Conservation (phyloP, 345 rosid species). For the Conringia planisiliqua region DNA sequence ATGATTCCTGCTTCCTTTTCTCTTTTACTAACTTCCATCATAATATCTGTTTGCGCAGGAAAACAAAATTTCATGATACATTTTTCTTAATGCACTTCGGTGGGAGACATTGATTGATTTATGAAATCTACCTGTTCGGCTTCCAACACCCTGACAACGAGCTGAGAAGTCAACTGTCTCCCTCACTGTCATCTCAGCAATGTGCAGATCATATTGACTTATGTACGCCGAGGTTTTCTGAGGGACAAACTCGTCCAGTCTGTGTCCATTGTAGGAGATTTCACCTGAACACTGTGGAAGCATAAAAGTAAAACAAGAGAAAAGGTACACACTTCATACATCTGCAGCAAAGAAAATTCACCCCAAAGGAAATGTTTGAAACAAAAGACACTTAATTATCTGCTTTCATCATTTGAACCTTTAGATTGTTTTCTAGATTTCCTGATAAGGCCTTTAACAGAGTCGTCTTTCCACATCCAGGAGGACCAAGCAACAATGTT, state of each 20-base stretch:
- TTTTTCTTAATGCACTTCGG: neutral
- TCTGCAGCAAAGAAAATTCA: neutral
- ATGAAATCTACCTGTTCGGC: constrained; percentile 42
- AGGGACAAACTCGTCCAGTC: constrained; percentile 50
- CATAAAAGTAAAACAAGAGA: neutral
- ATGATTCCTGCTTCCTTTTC: constrained; percentile 79
- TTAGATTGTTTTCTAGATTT: constrained; percentile 46
- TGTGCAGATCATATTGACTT: constrained; percentile 54
- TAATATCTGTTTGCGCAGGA: constrained; percentile 49
- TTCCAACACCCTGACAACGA: constrained; percentile 55
- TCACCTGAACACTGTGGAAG: constrained; percentile 48
- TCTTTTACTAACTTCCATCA: constrained; percentile 65
- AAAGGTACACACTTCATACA: constrained; percentile 15
- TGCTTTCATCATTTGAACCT: constrained; percentile 40
- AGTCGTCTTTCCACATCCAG: constrained; percentile 81
- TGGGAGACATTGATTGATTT: neutral
- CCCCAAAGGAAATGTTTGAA: neutral
- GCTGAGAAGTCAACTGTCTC: constrained; percentile 61
- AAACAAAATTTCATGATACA: neutral
- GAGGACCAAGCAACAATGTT: constrained; percentile 84
- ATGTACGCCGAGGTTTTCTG: constrained; percentile 56
- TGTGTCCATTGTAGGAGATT: constrained; percentile 44
- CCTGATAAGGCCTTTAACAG: constrained; percentile 72
- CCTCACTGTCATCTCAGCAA: constrained; percentile 58
- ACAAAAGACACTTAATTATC: neutral